Evolutionary conservation across 1,284 basidiomycete species (phyloP), one percentile per base, ranked within the genome.

Genomic region (Coniferiporia weirii): DNA sequence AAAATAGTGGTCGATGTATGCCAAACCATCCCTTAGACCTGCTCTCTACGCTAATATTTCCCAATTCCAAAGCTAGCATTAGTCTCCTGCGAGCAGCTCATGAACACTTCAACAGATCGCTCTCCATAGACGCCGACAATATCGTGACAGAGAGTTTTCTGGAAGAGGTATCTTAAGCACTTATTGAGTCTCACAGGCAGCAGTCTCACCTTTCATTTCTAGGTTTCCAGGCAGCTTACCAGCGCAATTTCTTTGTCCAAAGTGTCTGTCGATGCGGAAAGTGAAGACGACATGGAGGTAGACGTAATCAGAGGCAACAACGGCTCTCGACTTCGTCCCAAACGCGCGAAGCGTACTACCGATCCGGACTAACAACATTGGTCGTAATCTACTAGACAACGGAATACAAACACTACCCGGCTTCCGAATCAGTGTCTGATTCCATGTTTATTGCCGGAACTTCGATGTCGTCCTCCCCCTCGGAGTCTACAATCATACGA

Each of bases 101-200:
- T 65, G 72, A 76, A 6, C 84, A 87, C 68, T 76, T 91, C 44
- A 81, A 84, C 65, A 83, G 83, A 47, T 82, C 85, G 38, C 76
- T 75, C 62, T 65, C 70, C 2, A 69, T 91, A 46, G 85, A 90
- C 64, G 76, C 81, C 9, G 74, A 78, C n/a, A 85, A 85, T 57
- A 64, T 68, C 8, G 75, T 87, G 4, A 78, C 81, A 6, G 72
- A 73, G 51, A 72, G 73, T 0, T 85, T 85, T 70, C 66, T 82
- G 50, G 68, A 73, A 52, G 78, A 82, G 76, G 85, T 86, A 68
- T 40, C 8, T 40, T 52, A 19, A 2, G 43, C 55, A 36, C 62
- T 19, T 56, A 10, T 44, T 38, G 44, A 69, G 67, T 27, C 27
- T 27, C 5, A 5, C 27, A 27, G 5, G 27, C 27, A 60, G 67